Conservation (phyloP, 139 green algal species). For the Axilococcus clingmanii region DNA sequence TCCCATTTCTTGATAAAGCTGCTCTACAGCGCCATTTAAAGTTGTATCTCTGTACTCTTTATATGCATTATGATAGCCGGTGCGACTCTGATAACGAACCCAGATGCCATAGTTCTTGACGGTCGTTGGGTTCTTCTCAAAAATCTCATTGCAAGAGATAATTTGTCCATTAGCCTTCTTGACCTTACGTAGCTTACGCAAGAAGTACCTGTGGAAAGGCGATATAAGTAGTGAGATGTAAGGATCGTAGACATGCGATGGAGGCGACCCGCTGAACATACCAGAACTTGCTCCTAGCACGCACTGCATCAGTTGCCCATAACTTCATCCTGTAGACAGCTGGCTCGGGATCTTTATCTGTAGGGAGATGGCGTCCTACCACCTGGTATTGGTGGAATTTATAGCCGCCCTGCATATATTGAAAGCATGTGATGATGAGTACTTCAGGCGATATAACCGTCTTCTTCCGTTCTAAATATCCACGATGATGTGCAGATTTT, state of each 20-base stretch:
- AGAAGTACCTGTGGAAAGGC: slow-evolving; percentile 84
- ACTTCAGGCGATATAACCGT: too few species aligned
- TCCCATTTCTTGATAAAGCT: slow-evolving; percentile 97
- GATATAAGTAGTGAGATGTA: too few species aligned
- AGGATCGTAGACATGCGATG: not conserved
- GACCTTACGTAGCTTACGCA: slow-evolving; percentile 88
- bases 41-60: slow-evolving; percentile 99
- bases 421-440: too few species aligned
- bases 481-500: too few species aligned
- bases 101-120: slow-evolving; percentile 99
- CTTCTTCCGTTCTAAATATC: too few species aligned
- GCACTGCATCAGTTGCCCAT: slow-evolving; percentile 86
- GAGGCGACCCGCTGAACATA: slow-evolving; percentile 38
- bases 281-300: slow-evolving; percentile 98
- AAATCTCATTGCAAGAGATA: slow-evolving; percentile 95
- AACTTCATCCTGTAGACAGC: slow-evolving; percentile 99
- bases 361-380: slow-evolving; percentile 92
- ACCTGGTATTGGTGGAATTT: slow-evolving; percentile 99
- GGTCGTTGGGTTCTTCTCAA: slow-evolving; percentile 88
- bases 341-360: slow-evolving; percentile 69
- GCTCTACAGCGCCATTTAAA: slow-evolving; percentile 90
- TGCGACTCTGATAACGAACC: slow-evolving; percentile 95
- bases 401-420: too few species aligned
- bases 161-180: slow-evolving; percentile 99
- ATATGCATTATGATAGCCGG: slow-evolving; percentile 94